These are phyloP conservation scores for Xylariaceae sp. DNA, from an alignment of 2,329 filamentous ascomycete species.

Conservation along the genomic window DNA sequence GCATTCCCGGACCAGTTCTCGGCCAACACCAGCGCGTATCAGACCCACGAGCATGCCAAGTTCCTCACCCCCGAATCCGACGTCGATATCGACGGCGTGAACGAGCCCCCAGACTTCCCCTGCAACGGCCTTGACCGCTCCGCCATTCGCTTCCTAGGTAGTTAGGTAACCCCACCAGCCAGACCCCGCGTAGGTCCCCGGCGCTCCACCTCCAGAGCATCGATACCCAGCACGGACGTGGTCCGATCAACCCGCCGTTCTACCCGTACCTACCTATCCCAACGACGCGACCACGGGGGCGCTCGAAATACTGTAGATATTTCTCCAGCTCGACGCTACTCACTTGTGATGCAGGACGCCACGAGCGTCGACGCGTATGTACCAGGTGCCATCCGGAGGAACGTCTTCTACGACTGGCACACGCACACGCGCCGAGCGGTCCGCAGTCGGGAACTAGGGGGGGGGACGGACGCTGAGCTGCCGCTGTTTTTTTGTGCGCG, in stretches of 20 bases:
- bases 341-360: slow-evolving; percentile 46
- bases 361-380: slow-evolving; percentile 50
- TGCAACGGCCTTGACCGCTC: slow-evolving; percentile 51
- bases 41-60: slow-evolving; percentile 66
- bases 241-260: slow-evolving; percentile 70
- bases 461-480: slow-evolving; percentile 55
- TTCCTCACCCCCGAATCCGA: slow-evolving; percentile 69
- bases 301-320: slow-evolving; percentile 50
- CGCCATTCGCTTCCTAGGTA: slow-evolving; percentile 58
- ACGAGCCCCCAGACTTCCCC: slow-evolving; percentile 54
- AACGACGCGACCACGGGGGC: slow-evolving; percentile 44
- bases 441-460: slow-evolving; percentile 43
- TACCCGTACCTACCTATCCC: slow-evolving; percentile 70
- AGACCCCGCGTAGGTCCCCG: slow-evolving; percentile 64
- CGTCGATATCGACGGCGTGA: slow-evolving; percentile 77
- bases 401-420: slow-evolving; percentile 55
- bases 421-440: slow-evolving; percentile 41
- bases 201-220: too few species aligned
- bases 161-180: too few species aligned
- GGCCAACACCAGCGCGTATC: slow-evolving; percentile 65
- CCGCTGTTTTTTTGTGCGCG: slow-evolving; percentile 69
- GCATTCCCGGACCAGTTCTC: slow-evolving; percentile 80
- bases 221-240: too few species aligned
- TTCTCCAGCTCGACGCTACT: slow-evolving; percentile 50
- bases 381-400: too few species aligned